Evolutionary conservation across 306 rosid genomes (phyloP).

Genomic region (Lotus japonicus): DNA sequence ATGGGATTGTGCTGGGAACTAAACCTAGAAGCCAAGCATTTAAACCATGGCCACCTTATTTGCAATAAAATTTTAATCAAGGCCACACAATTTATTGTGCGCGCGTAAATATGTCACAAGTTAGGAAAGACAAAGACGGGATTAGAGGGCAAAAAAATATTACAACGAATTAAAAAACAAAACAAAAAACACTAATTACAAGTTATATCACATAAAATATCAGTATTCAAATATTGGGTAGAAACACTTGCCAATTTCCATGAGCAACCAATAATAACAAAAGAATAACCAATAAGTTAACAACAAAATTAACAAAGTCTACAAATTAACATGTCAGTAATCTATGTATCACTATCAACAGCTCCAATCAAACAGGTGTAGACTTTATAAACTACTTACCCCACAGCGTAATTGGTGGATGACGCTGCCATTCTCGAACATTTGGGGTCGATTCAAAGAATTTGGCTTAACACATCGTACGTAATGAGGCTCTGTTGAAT

Average conservation of each 20-base stretch:
- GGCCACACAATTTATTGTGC: neutral
- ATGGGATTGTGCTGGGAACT: neutral
- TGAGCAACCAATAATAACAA: neutral
- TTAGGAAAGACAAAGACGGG: neutral
- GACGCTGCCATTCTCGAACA: conserved; percentile 82
- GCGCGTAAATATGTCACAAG: neutral
- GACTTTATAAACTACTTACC: conserved; percentile 51
- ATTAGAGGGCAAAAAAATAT: neutral
- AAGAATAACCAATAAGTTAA: neutral
- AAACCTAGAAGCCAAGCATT: conserved; percentile 1
- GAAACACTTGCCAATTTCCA: neutral
- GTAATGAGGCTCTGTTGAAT: conserved; percentile 88
- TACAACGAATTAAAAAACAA: neutral
- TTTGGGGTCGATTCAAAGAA: conserved; percentile 80
- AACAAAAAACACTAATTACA: neutral
- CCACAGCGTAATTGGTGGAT: conserved; percentile 95
- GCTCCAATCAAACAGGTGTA: conserved; percentile 17
- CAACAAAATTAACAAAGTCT: neutral
- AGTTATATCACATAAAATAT: neutral
- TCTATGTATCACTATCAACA: neutral
- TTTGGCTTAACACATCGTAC: conserved; percentile 96
- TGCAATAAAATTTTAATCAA: conserved; percentile 16
- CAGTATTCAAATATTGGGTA: neutral
- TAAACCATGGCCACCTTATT: neutral
- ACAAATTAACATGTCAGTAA: conserved; percentile 13